A percentile compares a stretch with the other conserved stretches of the same genome.
Conservation (phyloP, 2,329 filamentous ascomycete genomes). For the Aureobasidium musti region DNA sequence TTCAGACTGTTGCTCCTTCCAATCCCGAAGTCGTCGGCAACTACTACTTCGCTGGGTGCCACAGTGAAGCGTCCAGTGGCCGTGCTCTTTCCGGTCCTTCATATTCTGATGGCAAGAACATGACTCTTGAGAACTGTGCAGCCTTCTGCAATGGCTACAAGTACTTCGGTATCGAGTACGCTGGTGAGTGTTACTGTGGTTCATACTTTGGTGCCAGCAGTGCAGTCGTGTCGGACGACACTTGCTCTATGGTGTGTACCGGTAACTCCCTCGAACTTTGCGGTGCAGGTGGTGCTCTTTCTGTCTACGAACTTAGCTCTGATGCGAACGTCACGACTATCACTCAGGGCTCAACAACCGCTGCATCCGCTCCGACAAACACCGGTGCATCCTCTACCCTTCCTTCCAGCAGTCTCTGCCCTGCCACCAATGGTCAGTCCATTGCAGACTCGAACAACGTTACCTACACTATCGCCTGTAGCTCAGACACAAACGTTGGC, state of each 20-base stretch:
- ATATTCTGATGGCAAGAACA: constrained; percentile 36
- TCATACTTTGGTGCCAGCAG: constrained; percentile 34
- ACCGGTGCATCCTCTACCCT: constrained; percentile 28
- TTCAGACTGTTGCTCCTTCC: constrained; percentile 33
- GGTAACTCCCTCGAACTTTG: constrained; percentile 38
- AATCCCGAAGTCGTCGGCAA: constrained; percentile 38
- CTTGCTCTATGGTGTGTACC: constrained; percentile 39
- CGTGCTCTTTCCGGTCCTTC: constrained; percentile 37
- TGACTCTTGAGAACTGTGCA: constrained; percentile 48
- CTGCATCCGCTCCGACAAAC: constrained; percentile 22
- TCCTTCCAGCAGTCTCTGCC: constrained; percentile 32
- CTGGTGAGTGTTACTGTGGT: constrained; percentile 43
- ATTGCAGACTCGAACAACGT: constrained; percentile 28
- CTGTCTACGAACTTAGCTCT: constrained; percentile 34
- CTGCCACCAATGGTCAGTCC: constrained; percentile 28
- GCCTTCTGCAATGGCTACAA: constrained; percentile 42
- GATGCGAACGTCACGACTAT: constrained; percentile 30
- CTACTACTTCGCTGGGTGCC: constrained; percentile 39
- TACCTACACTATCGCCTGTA: constrained; percentile 24
- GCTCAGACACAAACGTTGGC: constrained; percentile 18
- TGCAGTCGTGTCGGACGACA: constrained; percentile 29
- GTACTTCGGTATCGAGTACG: constrained; percentile 47
- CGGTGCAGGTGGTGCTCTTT: constrained; percentile 37
- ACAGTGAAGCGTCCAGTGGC: constrained; percentile 37
- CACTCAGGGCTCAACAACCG: constrained; percentile 25